Evolutionary conservation across 305 asterid genomes (phyloP).

Genomic region (Solanum hybrid): DNA sequence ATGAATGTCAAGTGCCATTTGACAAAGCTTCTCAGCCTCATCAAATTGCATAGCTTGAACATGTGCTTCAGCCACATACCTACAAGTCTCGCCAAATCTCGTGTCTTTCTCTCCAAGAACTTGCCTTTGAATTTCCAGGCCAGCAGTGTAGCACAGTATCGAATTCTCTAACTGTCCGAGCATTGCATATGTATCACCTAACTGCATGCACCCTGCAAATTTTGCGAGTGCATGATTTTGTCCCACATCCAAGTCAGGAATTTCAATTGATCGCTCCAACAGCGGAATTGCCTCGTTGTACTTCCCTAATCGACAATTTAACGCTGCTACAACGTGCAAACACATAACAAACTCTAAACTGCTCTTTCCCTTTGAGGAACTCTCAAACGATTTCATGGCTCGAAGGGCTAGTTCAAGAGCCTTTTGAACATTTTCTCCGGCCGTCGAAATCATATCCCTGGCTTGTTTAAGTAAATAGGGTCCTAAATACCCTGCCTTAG

Average conservation of each 20-base stretch:
- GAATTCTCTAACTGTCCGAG: slow-evolving; percentile 80
- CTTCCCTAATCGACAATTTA: slow-evolving; percentile 57
- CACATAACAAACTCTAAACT: slow-evolving; percentile 74
- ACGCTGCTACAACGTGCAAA: slow-evolving; percentile 63
- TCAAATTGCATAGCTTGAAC: slow-evolving; percentile 85
- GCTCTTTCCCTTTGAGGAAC: slow-evolving; percentile 25
- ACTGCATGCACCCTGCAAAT: slow-evolving; percentile 93
- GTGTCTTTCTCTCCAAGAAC: slow-evolving; percentile 75
- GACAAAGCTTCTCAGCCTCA: slow-evolving; percentile 76
- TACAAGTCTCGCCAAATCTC: slow-evolving; percentile 74
- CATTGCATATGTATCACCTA: slow-evolving; percentile 92
- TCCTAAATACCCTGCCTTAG: slow-evolving; percentile 48
- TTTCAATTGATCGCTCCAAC: slow-evolving; percentile 70
- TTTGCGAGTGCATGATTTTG: slow-evolving; percentile 84
- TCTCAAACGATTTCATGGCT: slow-evolving; percentile 60
- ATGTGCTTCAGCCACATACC: slow-evolving; percentile 69
- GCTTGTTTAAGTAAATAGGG: slow-evolving; percentile 85
- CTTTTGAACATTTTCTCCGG: slow-evolving; percentile 54
- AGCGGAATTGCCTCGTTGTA: slow-evolving; percentile 61
- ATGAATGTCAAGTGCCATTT: slow-evolving; percentile 68
- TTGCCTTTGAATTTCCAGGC: slow-evolving; percentile 76
- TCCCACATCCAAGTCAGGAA: slow-evolving; percentile 68
- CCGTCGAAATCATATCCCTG: slow-evolving; percentile 38
- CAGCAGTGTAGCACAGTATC: slow-evolving; percentile 58
- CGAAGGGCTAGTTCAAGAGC: slow-evolving; percentile 74